Base-by-base conservation (phyloP, 371 early-diverging fungal species). In the Zychaea mexicana region DNA sequence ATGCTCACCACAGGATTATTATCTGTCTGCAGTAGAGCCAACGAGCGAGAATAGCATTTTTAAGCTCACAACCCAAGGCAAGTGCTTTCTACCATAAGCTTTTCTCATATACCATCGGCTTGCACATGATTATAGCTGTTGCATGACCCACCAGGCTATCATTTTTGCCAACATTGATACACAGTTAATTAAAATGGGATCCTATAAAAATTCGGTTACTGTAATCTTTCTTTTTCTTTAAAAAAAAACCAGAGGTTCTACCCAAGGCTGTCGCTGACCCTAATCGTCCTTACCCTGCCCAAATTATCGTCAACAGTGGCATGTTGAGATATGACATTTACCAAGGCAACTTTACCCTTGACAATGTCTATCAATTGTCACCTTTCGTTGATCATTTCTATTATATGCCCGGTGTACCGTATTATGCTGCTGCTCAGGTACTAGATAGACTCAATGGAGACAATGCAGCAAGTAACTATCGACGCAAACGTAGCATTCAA, bases 1-100 rank as follows among this genome's bases (percentile, higher is more conserved):
- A n/a, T 83, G 78, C 53, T 82, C 79, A 4, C 86, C 88, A 30
- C 81, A 83, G 52, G 77, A 84, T 54, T 85, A 82, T 58, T 79
- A 73, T 57, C 49, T 84, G 19, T 60, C 57, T 46, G 67, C 85
- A 42, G 83, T 74, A 52, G 74, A 78, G 38, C 45, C 65, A 49
- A 72, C 69, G 30, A 76, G 77, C 66, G 67, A 61, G 38, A 58
- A 68, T 24, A 83, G 85, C 28, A 26, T 85, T 24, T 74, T 73
- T 66, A 70, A 69, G 47, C 56, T 88, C 52, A 56, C 84, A 12
- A 63, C 74, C 3, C 64, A 76, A n/a, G 77, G 77, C 74, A n/a
- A n/a, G n/a, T n/a, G n/a, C n/a, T n/a, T n/a, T n/a, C n/a, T n/a
- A n/a, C n/a, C n/a, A n/a, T n/a, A n/a, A n/a, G n/a, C n/a, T n/a